Base-by-base conservation (phyloP, 257 asterid species). In the Apocynum venetum region DNA sequence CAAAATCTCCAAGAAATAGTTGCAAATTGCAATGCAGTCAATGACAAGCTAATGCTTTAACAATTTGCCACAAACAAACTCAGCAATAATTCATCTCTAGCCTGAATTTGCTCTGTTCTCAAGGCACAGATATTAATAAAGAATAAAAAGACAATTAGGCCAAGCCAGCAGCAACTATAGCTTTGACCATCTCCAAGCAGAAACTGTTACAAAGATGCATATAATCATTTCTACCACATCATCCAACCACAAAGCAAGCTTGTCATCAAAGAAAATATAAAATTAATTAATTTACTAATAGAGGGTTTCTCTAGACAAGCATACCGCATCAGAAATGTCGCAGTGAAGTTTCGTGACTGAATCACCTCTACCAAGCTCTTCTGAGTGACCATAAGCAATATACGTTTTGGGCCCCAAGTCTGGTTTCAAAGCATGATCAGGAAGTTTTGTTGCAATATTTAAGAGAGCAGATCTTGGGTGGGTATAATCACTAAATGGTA, bases 381-480 rank as follows among this genome's bases (percentile, higher is more conserved):
- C 88, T 5, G 87, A 69, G 80, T 72, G 82, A 68, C 98, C 98
- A 79, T 88, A 93, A 51, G 97, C 98, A 64, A 93, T 91, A 80
- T 93, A 93, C 64, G 92, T 86, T 84, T 93, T 93, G 2, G 98
- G 97, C 14, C 98, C 98, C 87, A 91, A 86, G 73, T 93, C 98
- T 10, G 98, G 97, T 85, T 91, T 93, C 71, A 85, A 57, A 43
- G 92, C 90, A 40, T 87, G 82, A 40, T 80, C 86, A 0, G 98
- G 97, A 72, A 93, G 94, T 84, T 91, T 93, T 36, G 96, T 88
- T 57, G 95, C 96, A 55, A 93, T 90, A 88, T 93, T 93, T 71
- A 93, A 76, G 73, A 82, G 77, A 76, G 96, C 97, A 9, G 85
- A 80, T 80, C 41, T 66, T 57, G 96, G 97, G 80, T 93, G 89